A percentile compares a stretch with the other conserved stretches of the same genome.
These are phyloP conservation scores for Trichosporon asahii DNA, from an alignment of 1,284 basidiomycete genomes.

Conservation along the genomic window DNA sequence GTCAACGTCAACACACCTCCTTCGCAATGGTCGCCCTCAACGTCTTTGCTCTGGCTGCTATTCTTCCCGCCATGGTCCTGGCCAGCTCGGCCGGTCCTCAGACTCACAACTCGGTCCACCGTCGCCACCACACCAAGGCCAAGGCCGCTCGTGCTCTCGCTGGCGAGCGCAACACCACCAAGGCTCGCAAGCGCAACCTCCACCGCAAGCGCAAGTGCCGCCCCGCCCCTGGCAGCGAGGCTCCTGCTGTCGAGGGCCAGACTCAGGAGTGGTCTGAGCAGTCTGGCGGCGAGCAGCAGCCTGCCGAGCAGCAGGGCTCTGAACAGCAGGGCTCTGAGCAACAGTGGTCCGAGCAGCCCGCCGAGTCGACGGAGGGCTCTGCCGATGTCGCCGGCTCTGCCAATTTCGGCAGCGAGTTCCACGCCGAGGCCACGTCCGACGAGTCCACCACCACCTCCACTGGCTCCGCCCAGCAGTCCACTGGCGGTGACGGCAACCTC, in stretches of 20 bases:
- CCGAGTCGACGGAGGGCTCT: not conserved
- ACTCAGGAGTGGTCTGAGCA: not conserved
- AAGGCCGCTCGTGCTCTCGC: not conserved
- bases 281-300: slow-evolving; percentile 1
- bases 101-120: slow-evolving; percentile 14
- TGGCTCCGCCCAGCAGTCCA: not conserved
- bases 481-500: not conserved
- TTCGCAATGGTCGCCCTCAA: slow-evolving; percentile 33
- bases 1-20: not conserved
- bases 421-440: not conserved
- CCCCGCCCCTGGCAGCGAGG: not conserved
- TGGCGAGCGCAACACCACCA: slow-evolving; percentile 6
- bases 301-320: not conserved
- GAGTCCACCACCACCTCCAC: not conserved
- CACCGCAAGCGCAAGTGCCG: slow-evolving; percentile 9
- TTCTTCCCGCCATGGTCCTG: slow-evolving; percentile 35
- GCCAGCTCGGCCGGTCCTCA: slow-evolving; percentile 16
- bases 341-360: not conserved
- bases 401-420: not conserved
- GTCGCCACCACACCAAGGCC: slow-evolving; percentile 3
- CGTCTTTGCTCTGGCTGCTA: slow-evolving; percentile 30
- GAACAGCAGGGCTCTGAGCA: not conserved
- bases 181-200: not conserved
- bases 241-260: not conserved
- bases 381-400: not conserved